A percentile compares a stretch with the other conserved stretches of the same genome.
phyloP scores from a whole-genome alignment of 495 filamentous ascomycete genomes.

The Parmelia sp. region DNA sequence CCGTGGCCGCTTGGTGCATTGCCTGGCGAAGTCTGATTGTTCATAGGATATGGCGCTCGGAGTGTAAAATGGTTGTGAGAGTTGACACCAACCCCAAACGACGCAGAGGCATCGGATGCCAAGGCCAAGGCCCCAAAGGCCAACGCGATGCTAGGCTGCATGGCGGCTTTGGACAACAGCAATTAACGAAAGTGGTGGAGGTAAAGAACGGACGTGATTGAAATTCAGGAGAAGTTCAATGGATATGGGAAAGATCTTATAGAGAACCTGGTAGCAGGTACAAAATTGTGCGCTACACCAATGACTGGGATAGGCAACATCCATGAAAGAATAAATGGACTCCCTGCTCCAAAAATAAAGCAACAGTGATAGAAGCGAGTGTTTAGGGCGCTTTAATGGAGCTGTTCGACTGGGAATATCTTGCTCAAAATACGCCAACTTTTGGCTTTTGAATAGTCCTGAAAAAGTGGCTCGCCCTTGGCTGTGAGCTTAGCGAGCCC shows the following conservation, averaged over 20 bases:
- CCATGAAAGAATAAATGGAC: neutral
- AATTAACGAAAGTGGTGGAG: conserved; percentile 11
- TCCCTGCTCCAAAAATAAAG: neutral
- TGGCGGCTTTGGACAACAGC: neutral
- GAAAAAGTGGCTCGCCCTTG: conserved; percentile 2
- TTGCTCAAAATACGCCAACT: neutral
- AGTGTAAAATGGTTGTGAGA: neutral
- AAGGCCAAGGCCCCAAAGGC: conserved; percentile 7
- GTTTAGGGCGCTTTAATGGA: neutral
- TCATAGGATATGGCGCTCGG: neutral
- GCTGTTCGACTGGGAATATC: conserved; percentile 2
- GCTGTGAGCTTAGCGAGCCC: neutral
- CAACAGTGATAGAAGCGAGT: neutral
- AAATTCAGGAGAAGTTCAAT: neutral
- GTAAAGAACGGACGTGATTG: conserved; percentile 10
- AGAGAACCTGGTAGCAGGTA: neutral
- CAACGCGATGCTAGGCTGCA: conserved; percentile 6
- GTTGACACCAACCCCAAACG: neutral
- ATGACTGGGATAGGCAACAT: too few relatives aligned
- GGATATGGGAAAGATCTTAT: conserved; percentile 7
- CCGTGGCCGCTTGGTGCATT: too few relatives aligned
- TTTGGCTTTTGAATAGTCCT: neutral
- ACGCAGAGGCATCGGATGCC: conserved; percentile 8
- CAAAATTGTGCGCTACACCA: too few relatives aligned
- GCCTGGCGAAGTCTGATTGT: neutral